phyloP scores from a whole-genome alignment of 2,329 filamentous ascomycete species.

The Calonectria pauciramosa region DNA sequence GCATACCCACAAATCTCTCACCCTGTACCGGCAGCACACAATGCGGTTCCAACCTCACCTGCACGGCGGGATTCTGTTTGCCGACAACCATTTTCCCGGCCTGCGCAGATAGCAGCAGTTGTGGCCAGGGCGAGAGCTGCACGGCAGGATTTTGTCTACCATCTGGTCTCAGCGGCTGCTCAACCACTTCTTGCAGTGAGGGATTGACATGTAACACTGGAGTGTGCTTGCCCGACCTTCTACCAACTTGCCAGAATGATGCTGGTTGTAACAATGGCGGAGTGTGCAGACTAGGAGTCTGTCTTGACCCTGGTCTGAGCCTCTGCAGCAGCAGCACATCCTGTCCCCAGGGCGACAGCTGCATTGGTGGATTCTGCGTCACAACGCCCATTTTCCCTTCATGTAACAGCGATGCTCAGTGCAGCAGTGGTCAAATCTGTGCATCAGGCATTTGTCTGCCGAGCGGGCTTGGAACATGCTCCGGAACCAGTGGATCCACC shows the following conservation, averaged over 20 bases:
- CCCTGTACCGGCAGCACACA: background rate
- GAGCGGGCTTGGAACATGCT: background rate
- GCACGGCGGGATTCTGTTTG: conserved; percentile 9
- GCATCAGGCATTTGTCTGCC: conserved; percentile 7
- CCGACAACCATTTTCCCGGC: background rate
- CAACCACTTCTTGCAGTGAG: background rate
- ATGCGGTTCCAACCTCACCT: background rate
- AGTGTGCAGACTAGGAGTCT: background rate
- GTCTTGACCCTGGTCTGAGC: background rate
- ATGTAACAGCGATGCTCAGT: background rate
- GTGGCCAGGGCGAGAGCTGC: conserved; percentile 6
- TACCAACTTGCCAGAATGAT: background rate
- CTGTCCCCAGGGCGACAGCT: background rate
- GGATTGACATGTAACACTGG: conserved; percentile 4
- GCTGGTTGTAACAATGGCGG: background rate
- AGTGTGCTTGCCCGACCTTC: background rate
- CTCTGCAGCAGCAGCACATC: background rate
- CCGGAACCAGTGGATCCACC: background rate
- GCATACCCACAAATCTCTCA: background rate
- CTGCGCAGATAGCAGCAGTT: background rate
- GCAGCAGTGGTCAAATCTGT: background rate
- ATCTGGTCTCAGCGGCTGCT: background rate
- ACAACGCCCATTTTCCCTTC: background rate
- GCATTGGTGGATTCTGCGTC: conserved; percentile 10
- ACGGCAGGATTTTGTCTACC: conserved; percentile 12